Conservation (phyloP, 2,329 filamentous ascomycete species). For the Sporothrix protearum region DNA sequence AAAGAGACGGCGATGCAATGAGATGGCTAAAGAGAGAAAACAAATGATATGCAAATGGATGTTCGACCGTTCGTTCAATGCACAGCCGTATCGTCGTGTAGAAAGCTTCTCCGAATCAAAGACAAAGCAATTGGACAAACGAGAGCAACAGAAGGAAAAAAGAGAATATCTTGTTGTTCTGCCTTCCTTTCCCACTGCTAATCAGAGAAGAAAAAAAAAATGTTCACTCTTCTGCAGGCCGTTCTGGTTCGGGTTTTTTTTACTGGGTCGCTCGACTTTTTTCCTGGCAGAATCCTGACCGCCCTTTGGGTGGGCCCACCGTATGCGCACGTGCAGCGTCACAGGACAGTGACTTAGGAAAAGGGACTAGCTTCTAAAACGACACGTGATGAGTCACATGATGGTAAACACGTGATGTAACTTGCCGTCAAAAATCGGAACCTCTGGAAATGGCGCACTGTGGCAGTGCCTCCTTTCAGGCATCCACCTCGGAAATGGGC, state of each 20-base stretch:
- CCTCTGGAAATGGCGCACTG: slow-evolving; percentile 17
- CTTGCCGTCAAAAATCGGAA: background rate
- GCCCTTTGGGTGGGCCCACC: slow-evolving; percentile 19
- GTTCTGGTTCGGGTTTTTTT: slow-evolving; percentile 17
- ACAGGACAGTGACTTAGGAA: background rate
- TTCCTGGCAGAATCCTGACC: slow-evolving; percentile 25
- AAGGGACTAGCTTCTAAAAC: background rate
- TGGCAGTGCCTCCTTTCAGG: slow-evolving; percentile 17
- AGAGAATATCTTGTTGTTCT: background rate
- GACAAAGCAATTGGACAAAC: background rate
- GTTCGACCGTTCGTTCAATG: background rate
- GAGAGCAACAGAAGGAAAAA: background rate
- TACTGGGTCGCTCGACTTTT: slow-evolving; percentile 17
- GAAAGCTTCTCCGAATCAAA: background rate
- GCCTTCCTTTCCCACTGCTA: background rate
- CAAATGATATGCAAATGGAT: background rate
- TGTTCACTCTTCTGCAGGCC: background rate
- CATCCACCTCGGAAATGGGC: slow-evolving; percentile 9
- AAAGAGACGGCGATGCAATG: background rate
- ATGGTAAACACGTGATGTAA: background rate
- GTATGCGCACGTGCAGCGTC: background rate
- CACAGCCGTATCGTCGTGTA: background rate
- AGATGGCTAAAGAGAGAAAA: background rate
- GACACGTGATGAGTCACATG: background rate
- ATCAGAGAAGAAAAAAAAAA: slow-evolving; percentile 12